Conservation (phyloP, 192 early-diverging fungal species). For the Ambispora gerdemannii region DNA sequence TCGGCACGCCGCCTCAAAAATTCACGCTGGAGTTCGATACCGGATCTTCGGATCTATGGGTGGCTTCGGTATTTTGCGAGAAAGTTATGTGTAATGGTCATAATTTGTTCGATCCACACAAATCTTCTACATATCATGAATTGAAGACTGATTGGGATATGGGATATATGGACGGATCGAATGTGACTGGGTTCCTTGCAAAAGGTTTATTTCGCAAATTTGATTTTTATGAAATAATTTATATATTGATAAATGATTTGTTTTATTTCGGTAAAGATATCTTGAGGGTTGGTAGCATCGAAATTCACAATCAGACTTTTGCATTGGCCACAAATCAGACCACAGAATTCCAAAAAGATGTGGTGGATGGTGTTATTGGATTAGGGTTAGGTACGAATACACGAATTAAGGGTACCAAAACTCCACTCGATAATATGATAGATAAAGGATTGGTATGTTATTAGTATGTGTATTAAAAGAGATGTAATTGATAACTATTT, state of each 20-base stretch:
- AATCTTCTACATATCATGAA: conserved; percentile 48
- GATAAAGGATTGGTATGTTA: neutral
- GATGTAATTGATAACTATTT: neutral
- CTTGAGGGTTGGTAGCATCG: neutral
- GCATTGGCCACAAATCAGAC: neutral
- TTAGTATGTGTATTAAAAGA: neutral
- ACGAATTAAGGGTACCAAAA: neutral
- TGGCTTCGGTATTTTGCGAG: conserved; percentile 48
- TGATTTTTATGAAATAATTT: no score
- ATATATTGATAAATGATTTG: no score
- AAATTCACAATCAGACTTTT: neutral
- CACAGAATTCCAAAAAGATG: neutral
- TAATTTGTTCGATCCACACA: conserved; percentile 44
- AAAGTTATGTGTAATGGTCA: conserved; percentile 45
- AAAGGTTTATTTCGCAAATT: no score
- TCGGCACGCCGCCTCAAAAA: conserved; percentile 34
- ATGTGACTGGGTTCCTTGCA: neutral
- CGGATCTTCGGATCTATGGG: conserved; percentile 62
- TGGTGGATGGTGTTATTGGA: neutral
- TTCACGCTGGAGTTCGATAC: conserved; percentile 54
- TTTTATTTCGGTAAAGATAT: neutral
- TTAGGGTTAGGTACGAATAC: neutral
- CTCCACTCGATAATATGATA: neutral
- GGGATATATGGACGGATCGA: neutral
- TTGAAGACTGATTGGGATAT: neutral